Evolutionary conservation across 805 yeast species (phyloP).

Genomic region (Ogataea nitratoaversa): DNA sequence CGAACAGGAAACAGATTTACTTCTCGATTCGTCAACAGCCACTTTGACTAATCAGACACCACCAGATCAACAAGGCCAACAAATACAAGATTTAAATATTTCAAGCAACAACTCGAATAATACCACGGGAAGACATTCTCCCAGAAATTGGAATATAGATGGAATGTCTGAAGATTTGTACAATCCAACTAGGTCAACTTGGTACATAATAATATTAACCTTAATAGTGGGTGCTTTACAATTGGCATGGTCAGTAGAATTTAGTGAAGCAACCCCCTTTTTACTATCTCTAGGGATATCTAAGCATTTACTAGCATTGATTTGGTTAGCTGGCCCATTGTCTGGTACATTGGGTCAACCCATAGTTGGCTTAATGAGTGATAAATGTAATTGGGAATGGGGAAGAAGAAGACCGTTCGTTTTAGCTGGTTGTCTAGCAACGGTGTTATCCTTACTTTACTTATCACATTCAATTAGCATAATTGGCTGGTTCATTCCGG

Average conservation of each 20-base stretch:
- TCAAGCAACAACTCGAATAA: not conserved
- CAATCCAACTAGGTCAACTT: constrained; percentile 42
- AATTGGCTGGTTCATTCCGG: constrained; percentile 29
- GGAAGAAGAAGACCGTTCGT: constrained; percentile 60
- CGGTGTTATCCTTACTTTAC: constrained; percentile 40
- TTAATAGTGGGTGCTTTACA: constrained; percentile 54
- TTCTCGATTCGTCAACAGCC: not conserved
- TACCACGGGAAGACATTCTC: not conserved
- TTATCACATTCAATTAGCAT: constrained; percentile 44
- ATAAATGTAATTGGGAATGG: constrained; percentile 37
- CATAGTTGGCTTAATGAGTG: constrained; percentile 54
- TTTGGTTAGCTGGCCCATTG: constrained; percentile 67
- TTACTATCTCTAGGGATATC: constrained; percentile 59
- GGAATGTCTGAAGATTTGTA: constrained; percentile 14
- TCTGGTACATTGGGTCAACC: constrained; percentile 66
- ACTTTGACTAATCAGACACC: not conserved
- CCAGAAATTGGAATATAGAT: constrained; percentile 12
- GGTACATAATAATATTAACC: constrained; percentile 43
- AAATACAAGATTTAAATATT: no score
- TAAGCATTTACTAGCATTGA: constrained; percentile 48
- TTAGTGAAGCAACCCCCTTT: constrained; percentile 60
- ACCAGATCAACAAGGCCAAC: not conserved
- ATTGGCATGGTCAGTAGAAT: constrained; percentile 63
- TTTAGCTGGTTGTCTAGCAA: constrained; percentile 48
- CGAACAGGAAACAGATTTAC: not conserved